Percentiles rank a stretch among this genome's conserved stretches.
These are phyloP conservation scores for Candida smagusa DNA, from an alignment of 1,139 yeast species.

Conservation along the genomic window DNA sequence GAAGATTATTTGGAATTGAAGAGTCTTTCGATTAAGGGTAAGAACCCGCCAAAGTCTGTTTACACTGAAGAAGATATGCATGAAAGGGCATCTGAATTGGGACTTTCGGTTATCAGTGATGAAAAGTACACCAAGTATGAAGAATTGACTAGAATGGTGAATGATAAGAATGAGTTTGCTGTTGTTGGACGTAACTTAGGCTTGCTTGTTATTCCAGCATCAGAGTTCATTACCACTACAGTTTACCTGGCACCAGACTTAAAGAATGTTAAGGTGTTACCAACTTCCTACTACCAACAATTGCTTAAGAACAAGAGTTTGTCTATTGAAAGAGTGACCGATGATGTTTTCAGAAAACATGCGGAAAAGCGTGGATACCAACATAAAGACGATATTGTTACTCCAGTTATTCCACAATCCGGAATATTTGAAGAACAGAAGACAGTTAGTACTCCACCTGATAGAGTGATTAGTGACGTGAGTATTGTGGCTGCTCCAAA, in stretches of 20 bases:
- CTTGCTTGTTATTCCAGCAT: conserved; percentile 51
- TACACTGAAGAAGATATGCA: conserved; percentile 18
- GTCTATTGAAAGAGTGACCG: conserved; percentile 43
- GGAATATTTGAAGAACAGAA: conserved; percentile 9
- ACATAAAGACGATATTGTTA: conserved; percentile 21
- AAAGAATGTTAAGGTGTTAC: conserved; percentile 60
- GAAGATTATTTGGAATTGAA: conserved; percentile 30
- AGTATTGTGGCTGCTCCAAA: conserved; percentile 2
- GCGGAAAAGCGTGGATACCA: conserved; percentile 50
- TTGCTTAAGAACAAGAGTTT: conserved; percentile 43
- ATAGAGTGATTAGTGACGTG: conserved; percentile 3
- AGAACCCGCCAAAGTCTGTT: conserved; percentile 12
- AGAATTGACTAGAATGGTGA: conserved; percentile 14
- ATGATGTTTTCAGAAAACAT: conserved; percentile 42
- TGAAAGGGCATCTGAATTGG: conserved; percentile 22
- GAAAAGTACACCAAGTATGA: conserved; percentile 28
- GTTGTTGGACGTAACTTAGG: conserved; percentile 43
- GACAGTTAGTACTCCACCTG: conserved; percentile 6
- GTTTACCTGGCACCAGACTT: conserved; percentile 53
- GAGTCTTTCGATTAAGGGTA: conserved; percentile 10
- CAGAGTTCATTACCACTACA: conserved; percentile 59
- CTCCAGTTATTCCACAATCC: conserved; percentile 14
- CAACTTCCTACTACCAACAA: conserved; percentile 60
- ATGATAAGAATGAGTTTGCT: conserved; percentile 18
- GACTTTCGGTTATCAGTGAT: conserved; percentile 42